These are phyloP conservation scores for Trichoderma guizhouense DNA, from an alignment of 2,329 filamentous ascomycete species.

Conservation along the genomic window DNA sequence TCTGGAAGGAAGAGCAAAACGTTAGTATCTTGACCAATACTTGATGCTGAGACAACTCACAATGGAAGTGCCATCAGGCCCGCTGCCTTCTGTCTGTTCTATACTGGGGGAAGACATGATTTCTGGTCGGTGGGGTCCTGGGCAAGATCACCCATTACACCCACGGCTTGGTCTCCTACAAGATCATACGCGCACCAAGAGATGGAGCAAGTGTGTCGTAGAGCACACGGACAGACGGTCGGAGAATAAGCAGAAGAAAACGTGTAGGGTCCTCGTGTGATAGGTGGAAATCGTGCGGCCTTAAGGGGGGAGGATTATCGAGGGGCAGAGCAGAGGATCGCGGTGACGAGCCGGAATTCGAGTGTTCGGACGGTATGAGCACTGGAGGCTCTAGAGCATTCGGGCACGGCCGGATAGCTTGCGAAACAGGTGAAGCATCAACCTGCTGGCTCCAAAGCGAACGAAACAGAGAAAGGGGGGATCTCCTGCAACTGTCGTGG, in stretches of 20 bases:
- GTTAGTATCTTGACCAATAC: neutral
- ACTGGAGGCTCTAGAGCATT: slow-evolving; percentile 4
- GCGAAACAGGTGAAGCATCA: neutral
- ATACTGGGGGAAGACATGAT: slow-evolving; percentile 29
- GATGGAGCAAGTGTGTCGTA: neutral
- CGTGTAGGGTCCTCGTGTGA: neutral
- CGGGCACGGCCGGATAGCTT: neutral
- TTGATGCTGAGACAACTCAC: slow-evolving; percentile 43
- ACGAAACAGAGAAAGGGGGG: neutral
- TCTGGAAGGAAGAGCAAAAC: slow-evolving; percentile 43
- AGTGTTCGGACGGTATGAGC: neutral
- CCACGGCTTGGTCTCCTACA: slow-evolving; percentile 27
- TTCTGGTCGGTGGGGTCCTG: slow-evolving; percentile 30
- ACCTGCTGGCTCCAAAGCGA: neutral
- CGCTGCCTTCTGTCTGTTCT: slow-evolving; percentile 42
- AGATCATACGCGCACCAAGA: slow-evolving; percentile 28
- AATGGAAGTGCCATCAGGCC: slow-evolving; percentile 73
- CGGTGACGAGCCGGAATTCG: slow-evolving; percentile 5
- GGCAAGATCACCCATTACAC: slow-evolving; percentile 36
- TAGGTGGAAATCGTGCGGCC: slow-evolving; percentile 5
- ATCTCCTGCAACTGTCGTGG: neutral
- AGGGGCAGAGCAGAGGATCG: slow-evolving; percentile 11
- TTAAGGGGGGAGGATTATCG: neutral
- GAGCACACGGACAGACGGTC: neutral
- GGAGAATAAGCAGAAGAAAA: neutral